Evolutionary conservation across 345 rosid genomes (phyloP).

Genomic region (Populus ilicifolia): DNA sequence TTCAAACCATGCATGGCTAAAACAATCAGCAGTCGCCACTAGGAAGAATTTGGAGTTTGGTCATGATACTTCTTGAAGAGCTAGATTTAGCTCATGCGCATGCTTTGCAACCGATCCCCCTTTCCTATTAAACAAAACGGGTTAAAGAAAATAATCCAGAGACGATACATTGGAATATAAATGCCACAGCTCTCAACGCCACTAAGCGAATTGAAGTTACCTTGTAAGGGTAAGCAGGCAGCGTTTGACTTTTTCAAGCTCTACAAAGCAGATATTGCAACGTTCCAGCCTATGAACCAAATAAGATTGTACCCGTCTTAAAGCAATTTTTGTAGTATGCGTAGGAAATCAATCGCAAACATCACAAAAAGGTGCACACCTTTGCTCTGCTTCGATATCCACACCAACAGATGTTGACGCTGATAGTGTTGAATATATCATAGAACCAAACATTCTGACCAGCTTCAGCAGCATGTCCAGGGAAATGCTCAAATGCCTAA

Average conservation of each 20-base stretch:
- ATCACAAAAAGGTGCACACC: slow-evolving; percentile 38
- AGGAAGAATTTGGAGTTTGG: slow-evolving; percentile 5
- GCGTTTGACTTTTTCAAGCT: slow-evolving; percentile 80
- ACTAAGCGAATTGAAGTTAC: slow-evolving; percentile 3
- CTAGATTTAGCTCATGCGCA: slow-evolving; percentile 77
- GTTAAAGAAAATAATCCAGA: neutral
- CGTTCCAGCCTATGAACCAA: slow-evolving; percentile 62
- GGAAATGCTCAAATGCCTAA: slow-evolving; percentile 78
- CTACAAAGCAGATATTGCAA: slow-evolving; percentile 72
- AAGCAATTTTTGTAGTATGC: neutral
- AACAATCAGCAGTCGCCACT: slow-evolving; percentile 6
- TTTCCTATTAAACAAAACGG: slow-evolving; percentile 43
- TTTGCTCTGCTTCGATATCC: slow-evolving; percentile 96
- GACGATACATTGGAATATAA: neutral
- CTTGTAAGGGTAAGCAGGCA: slow-evolving; percentile 52
- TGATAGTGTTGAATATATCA: slow-evolving; percentile 72
- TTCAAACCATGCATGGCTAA: slow-evolving; percentile 12
- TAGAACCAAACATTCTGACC: slow-evolving; percentile 71
- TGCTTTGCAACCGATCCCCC: slow-evolving; percentile 87
- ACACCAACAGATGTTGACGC: slow-evolving; percentile 87
- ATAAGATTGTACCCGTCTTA: slow-evolving; percentile 1
- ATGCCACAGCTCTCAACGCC: slow-evolving; percentile 4
- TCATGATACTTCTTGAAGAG: slow-evolving; percentile 71
- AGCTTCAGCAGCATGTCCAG: slow-evolving; percentile 86
- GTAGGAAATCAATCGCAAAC: neutral